phyloP scores from a whole-genome alignment of 148 eudicot genomes.

The Diospyros kaki region DNA sequence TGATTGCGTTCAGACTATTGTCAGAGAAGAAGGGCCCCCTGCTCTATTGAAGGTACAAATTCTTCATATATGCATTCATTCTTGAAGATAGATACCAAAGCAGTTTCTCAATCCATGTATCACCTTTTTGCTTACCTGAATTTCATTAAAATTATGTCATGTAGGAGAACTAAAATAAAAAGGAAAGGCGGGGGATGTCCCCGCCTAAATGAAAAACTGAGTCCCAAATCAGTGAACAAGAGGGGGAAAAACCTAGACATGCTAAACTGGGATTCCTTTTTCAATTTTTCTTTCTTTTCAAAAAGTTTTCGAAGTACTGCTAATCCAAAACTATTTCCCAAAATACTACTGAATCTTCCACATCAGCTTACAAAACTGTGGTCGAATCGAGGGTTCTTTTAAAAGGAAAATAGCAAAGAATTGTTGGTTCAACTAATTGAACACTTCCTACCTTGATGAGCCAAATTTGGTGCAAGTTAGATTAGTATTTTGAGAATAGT shows the following conservation, averaged over 20 bases:
- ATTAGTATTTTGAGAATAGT: too few species aligned
- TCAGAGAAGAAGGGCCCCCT: slow-evolving; percentile 77
- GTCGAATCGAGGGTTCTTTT: too few species aligned
- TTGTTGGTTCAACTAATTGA: too few species aligned
- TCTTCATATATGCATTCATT: neutral
- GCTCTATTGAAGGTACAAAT: slow-evolving; percentile 74
- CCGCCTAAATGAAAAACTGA: neutral
- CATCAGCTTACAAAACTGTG: too few species aligned
- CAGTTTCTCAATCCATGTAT: neutral
- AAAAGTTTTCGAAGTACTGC: neutral
- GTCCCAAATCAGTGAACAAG: neutral
- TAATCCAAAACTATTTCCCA: too few species aligned
- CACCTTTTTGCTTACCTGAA: neutral
- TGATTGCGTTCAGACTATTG: slow-evolving; percentile 70
- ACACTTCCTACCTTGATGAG: too few species aligned
- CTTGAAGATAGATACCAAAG: neutral
- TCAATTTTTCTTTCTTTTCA: neutral
- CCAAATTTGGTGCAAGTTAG: too few species aligned
- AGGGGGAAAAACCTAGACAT: neutral
- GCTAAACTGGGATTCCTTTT: neutral
- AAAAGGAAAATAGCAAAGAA: too few species aligned
- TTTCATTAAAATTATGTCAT: neutral
- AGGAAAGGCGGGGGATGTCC: too few species aligned
- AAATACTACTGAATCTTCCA: too few species aligned
- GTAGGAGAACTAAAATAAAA: too few species aligned